Base-by-base conservation (phyloP, 305 asterid species). In the Fraxinus angustifolia region DNA sequence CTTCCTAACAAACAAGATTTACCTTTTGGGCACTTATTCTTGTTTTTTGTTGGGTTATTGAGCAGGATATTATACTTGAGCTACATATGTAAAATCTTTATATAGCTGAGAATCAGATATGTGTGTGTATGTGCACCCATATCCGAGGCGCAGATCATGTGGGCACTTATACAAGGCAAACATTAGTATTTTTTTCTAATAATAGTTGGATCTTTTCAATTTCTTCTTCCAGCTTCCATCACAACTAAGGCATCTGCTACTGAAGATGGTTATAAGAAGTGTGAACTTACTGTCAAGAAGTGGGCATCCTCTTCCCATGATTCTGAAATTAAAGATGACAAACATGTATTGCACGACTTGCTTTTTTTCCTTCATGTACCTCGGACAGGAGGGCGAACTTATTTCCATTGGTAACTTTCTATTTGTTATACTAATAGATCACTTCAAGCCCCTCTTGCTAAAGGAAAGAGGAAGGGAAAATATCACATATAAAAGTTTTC, bases 331-430 rank as follows among this genome's bases (percentile, higher is more conserved):
- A 87, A 84, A 81, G 90, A 87, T 35, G 91, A 91, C 84, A 91
- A 89, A 78, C 97, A 91, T 82, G 73, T 87, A 42, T 81, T 96
- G 87, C 91, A 85, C 38, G 94, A 96, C 90, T 83, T 94, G 92
- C 96, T 96, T 78, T 95, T 94, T 90, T 96, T 96, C 88, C 98
- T 96, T 83, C 99, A 96, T 78, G 83, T 96, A 53, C 99, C 99
- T 72, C 95, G 99, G 86, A 96, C 99, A 28, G 99, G 99, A 50
- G 99, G 99, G 58, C 83, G 99, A 28, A 93, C 98, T 30, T 96
- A 96, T 85, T 93, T 89, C 79, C 93, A 94, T 82, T 96, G 99
- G 99, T 94, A 91, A 84, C 28, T 58, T 33, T 53, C 21, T 53
- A 40, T 40, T 30, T 35, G 36, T 42, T 68, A 68, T 77, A 68